Percentiles rank a stretch among this genome's conserved stretches.
Conservation (phyloP, 2,329 filamentous ascomycete species). For the Saccharata proteae region DNA sequence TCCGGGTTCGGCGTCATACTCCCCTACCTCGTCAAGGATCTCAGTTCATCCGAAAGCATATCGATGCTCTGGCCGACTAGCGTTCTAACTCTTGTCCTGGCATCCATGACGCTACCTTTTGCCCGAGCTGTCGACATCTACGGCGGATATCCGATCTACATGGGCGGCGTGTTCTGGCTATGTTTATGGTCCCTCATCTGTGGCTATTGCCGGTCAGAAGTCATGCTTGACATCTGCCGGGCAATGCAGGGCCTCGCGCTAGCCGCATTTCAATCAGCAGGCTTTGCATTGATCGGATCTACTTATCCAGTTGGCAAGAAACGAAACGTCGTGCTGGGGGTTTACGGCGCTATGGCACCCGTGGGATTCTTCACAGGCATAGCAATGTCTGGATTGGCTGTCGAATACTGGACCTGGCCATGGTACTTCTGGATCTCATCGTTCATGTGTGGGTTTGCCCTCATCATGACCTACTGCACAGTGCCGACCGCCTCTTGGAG, state of each 20-base stretch:
- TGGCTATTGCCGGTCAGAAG: conserved; percentile 19
- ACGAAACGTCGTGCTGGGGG: conserved; percentile 23
- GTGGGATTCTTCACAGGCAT: conserved; percentile 51
- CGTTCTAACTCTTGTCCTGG: conserved; percentile 38
- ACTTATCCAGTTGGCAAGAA: conserved; percentile 24
- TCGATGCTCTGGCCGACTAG: conserved; percentile 45
- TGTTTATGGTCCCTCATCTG: conserved; percentile 19
- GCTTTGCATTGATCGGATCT: conserved; percentile 20
- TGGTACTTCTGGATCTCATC: conserved; percentile 60
- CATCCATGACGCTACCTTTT: conserved; percentile 38
- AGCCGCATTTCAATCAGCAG: conserved; percentile 21
- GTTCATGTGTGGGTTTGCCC: conserved; percentile 37
- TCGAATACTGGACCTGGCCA: conserved; percentile 43
- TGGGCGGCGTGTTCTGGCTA: conserved; percentile 41
- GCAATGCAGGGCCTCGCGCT: conserved; percentile 25
- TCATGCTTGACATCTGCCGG: conserved; percentile 24
- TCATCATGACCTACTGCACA: conserved; percentile 32
- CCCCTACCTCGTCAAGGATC: conserved; percentile 48
- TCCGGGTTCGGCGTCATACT: conserved; percentile 62
- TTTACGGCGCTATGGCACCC: conserved; percentile 40
- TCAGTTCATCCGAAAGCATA: conserved; percentile 60
- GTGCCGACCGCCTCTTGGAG: conserved; percentile 37
- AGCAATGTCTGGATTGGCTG: conserved; percentile 50
- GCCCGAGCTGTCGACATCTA: conserved; percentile 39
- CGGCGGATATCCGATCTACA: conserved; percentile 49